Evolutionary conservation across 345 rosid species (phyloP), one percentile per base, ranked within the genome.

Genomic region (Passiflora organensis): DNA sequence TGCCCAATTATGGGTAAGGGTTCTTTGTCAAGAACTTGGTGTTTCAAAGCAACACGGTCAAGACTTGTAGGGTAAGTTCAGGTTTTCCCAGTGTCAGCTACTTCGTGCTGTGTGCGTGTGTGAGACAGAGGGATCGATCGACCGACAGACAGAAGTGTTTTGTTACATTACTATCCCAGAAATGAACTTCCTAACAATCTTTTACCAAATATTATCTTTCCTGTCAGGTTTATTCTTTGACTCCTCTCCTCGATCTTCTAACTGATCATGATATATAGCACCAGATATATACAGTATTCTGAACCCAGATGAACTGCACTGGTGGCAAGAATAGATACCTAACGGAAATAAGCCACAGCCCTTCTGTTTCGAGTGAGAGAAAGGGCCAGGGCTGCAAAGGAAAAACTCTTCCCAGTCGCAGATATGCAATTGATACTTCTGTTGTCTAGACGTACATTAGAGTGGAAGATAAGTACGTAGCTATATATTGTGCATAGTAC

Each of bases 181-280:
- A 60, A 64, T 10, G 19, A 52, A 60, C 53, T 21, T 63, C 45
- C 19, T 34, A 59, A 48, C 72, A 28, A 59, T 21, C 51, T 59
- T 41, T 43, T 44, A 62, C 73, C 68, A 61, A 61, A 43, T 53
- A 21, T 42, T 11, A n/a, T 52, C 44, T 45, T n/a, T n/a, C n/a
- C 42, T 56, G 49, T 56, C 60, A 44, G 52, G 48, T 53, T 44
- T n/a, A n/a, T n/a, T 58, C 53, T 59, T 65, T 65, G 76, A 71
- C 74, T 57, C 28, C 1, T 46, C 4, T 24, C 6, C n/a, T n/a
- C n/a, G n/a, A n/a, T n/a, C n/a, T 14, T 44, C 25, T 51, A 12
- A 53, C 36, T 58, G 9, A 57, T 44, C 44, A 46, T 65, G 74
- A 53, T 68, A 56, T 53, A n/a, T n/a, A n/a, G n/a, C n/a, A n/a